Base-by-base conservation (phyloP, 2,329 filamentous ascomycete species). In the Neoarthrinium moseri region DNA sequence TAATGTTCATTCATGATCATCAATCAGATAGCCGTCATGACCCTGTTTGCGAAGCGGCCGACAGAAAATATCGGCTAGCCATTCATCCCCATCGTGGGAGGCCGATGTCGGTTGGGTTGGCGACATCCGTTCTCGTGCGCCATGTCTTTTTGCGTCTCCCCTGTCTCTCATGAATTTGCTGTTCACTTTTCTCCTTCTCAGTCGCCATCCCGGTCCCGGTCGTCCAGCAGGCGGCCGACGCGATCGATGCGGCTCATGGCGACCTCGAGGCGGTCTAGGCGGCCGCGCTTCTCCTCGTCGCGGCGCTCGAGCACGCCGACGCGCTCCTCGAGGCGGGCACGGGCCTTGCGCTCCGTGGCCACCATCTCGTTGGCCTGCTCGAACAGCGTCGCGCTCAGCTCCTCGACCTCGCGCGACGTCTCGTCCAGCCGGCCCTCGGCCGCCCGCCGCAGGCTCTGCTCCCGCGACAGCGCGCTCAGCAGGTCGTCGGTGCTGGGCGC, bases 291-390 rank as follows among this genome's bases (percentile, higher is more conserved):
- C 54, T 91, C 87, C 38, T 63, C 67, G 48, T 92, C 89, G 49
- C 87, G 72, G 56, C 74, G 70, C 68, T 91, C 87, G 18, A 94
- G 67, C 57, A 83, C 73, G 48, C 73, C 77, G 6, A 94, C 77
- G 30, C 86, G 71, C 62, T 86, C 82, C 68, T 91, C 86, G 20
- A 94, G 73, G 58, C 77, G 80, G 5, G 86, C 86, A 48, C 87
- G 72, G 26, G 85, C 86, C 46, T 81, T 77, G 34, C 89, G 73
- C 72, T 94, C 89, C 15, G 78, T 74, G 2, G 89, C 87, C 17
- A 94, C 89, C 89, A 94, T 94, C 68, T 91, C 83, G 63, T 94
- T 94, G 42, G 89, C 89, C 70, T 91, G 84, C 68, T 88, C 83
- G 63, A 94, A 94, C 44, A 94, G 70, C 41, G 78, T 79, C 17